phyloP scores from a whole-genome alignment of 768 basidiomycete genomes.

The Epithele typhae region DNA sequence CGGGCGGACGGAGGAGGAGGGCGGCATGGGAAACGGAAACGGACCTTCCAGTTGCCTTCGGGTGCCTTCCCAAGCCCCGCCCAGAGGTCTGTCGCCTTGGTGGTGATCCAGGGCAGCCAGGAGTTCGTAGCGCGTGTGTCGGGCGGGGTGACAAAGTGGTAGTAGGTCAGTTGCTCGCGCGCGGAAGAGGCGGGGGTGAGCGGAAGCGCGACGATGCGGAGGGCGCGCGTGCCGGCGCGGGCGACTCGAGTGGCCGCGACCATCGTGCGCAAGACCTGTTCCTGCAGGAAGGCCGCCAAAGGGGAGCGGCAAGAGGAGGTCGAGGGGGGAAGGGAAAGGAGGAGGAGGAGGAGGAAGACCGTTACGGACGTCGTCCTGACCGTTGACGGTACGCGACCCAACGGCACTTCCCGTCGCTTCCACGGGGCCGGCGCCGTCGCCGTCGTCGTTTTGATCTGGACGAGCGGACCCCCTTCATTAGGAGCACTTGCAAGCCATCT shows the following conservation, averaged over 20 bases:
- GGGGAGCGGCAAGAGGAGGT: no score
- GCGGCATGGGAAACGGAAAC: constrained; percentile 16
- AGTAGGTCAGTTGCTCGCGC: constrained; percentile 34
- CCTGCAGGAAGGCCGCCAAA: no score
- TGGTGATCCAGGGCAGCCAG: constrained; percentile 45
- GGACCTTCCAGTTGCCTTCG: constrained; percentile 70
- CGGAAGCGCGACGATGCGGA: constrained; percentile 49
- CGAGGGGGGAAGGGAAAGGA: no score
- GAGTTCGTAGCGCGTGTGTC: constrained; percentile 26
- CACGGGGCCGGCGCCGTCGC: no score
- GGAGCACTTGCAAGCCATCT: no score
- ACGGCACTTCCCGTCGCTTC: no score
- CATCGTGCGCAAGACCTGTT: not conserved
- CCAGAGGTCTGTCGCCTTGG: constrained; percentile 58
- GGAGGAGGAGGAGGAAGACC: no score
- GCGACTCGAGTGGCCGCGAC: constrained; percentile 5
- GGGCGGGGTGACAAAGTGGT: constrained; percentile 33
- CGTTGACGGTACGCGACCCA: no score
- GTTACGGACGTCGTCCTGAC: no score
- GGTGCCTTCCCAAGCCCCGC: constrained; percentile 61
- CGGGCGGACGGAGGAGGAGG: not conserved
- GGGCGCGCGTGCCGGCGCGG: constrained; percentile 20
- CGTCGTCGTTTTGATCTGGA: no score
- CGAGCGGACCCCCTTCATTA: no score
- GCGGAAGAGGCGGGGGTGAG: constrained; percentile 18